Conservation (phyloP, 2,329 filamentous ascomycete species). For the Cercospora citrullina region DNA sequence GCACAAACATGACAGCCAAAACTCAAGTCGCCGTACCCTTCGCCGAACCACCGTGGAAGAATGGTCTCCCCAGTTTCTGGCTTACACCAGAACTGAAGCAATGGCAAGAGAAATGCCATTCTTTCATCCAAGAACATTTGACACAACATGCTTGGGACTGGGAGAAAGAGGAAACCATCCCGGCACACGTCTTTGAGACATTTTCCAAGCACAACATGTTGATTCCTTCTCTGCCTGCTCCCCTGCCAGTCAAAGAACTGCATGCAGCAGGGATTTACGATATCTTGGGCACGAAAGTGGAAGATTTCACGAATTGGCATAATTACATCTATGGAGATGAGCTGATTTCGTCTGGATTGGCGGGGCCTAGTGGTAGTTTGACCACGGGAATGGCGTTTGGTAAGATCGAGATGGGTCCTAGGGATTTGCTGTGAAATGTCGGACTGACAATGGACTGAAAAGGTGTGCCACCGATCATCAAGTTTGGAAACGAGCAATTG, state of each 20-base stretch:
- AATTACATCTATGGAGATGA: slow-evolving; percentile 70
- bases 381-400: slow-evolving; percentile 69
- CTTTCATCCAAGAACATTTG: slow-evolving; percentile 65
- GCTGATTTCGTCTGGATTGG: slow-evolving; percentile 65
- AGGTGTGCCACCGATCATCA: slow-evolving; percentile 69
- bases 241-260: slow-evolving; percentile 67
- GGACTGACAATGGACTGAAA: neutral
- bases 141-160: slow-evolving; percentile 65
- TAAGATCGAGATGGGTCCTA: neutral
- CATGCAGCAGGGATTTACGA: slow-evolving; percentile 65
- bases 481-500: slow-evolving; percentile 63
- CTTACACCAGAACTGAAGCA: slow-evolving; percentile 64
- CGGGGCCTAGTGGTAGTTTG: slow-evolving; percentile 63
- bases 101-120: slow-evolving; percentile 68
- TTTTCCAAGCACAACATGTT: slow-evolving; percentile 69
- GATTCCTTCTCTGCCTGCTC: slow-evolving; percentile 67
- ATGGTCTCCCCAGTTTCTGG: slow-evolving; percentile 69
- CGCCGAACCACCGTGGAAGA: slow-evolving; percentile 70
- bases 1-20: slow-evolving; percentile 12
- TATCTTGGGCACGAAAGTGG: slow-evolving; percentile 66
- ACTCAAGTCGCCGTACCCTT: slow-evolving; percentile 57
- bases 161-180: slow-evolving; percentile 65
- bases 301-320: slow-evolving; percentile 74
- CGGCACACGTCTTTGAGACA: slow-evolving; percentile 62
- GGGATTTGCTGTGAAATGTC: neutral